A percentile compares a stretch with the other conserved stretches of the same genome.
Evolutionary conservation across 441 rosid species (phyloP).

Genomic region (Populus hybrid): DNA sequence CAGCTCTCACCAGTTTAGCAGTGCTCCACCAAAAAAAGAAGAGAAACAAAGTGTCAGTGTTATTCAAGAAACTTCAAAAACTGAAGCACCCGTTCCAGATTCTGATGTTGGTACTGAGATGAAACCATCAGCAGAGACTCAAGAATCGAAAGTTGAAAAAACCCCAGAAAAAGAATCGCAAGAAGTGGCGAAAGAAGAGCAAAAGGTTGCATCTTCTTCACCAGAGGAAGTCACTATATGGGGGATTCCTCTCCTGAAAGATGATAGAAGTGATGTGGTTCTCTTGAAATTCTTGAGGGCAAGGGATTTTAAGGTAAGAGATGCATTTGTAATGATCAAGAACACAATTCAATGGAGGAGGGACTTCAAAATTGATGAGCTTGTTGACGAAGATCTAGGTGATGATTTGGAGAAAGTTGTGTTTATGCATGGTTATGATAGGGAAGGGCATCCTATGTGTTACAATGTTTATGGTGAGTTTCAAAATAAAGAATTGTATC

Average conservation of each 20-base stretch:
- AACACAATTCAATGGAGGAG: no score
- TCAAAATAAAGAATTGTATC: no score
- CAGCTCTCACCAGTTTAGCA: conserved; percentile 43
- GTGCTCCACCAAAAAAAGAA: conserved; percentile 22
- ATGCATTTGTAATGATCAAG: no score
- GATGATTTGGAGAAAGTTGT: no score
- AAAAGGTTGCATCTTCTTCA: conserved; percentile 9
- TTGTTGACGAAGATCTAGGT: no score
- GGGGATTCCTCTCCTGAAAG: conserved; percentile 75
- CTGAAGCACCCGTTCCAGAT: conserved; percentile 13
- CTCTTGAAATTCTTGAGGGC: conserved; percentile 79
- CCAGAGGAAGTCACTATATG: conserved; percentile 49
- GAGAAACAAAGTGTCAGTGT: not conserved
- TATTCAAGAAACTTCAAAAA: not conserved
- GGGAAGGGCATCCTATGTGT: no score
- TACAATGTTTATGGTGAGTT: no score
- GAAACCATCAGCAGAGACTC: conserved; percentile 6
- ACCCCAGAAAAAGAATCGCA: conserved; percentile 16
- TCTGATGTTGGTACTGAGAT: conserved; percentile 31
- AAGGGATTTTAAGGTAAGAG: conserved; percentile 73
- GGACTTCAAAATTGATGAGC: no score
- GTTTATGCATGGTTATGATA: no score
- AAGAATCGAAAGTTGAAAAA: conserved; percentile 26
- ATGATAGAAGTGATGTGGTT: conserved; percentile 73
- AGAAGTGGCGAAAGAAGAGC: conserved; percentile 11